These are phyloP conservation scores for Zoysia matrella DNA, from an alignment of 202 grass and related monocot species.

Conservation along the genomic window DNA sequence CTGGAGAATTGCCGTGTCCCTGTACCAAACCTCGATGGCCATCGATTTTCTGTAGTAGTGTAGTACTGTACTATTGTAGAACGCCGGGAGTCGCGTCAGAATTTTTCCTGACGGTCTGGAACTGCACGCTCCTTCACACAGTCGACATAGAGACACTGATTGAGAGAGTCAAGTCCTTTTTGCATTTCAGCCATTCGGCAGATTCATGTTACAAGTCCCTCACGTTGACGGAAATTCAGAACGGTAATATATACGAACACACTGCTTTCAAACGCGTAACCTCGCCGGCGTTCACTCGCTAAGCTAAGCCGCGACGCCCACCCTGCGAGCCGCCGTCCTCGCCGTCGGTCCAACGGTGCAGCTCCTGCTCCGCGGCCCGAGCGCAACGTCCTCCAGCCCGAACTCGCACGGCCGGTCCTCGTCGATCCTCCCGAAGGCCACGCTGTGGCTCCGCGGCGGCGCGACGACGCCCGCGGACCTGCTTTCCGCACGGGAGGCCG, in stretches of 20 bases:
- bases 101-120: too few relatives aligned
- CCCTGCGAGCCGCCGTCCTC: conserved; percentile 17
- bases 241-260: not conserved
- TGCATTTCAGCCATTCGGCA: too few relatives aligned
- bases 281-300: not conserved
- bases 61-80: not conserved
- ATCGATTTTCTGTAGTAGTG: not conserved
- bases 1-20: not conserved
- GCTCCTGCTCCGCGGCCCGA: conserved; percentile 52
- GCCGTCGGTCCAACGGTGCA: conserved; percentile 32
- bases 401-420: conserved; percentile 65
- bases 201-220: too few relatives aligned
- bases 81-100: too few relatives aligned
- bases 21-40: not conserved
- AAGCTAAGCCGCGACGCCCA: conserved; percentile 7
- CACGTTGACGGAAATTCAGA: too few relatives aligned
- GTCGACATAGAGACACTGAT: too few relatives aligned
- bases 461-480: conserved; percentile 9
- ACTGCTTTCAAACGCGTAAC: too few relatives aligned
- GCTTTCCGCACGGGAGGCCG: conserved; percentile 31
- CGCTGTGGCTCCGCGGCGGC: conserved; percentile 51
- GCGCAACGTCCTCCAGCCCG: conserved; percentile 19
- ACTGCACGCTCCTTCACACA: too few relatives aligned
- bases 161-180: too few relatives aligned
- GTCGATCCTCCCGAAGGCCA: conserved; percentile 59